A percentile compares a stretch with the other conserved stretches of the same genome.
phyloP scores from a whole-genome alignment of 306 rosid species.

The Quercus dentata region DNA sequence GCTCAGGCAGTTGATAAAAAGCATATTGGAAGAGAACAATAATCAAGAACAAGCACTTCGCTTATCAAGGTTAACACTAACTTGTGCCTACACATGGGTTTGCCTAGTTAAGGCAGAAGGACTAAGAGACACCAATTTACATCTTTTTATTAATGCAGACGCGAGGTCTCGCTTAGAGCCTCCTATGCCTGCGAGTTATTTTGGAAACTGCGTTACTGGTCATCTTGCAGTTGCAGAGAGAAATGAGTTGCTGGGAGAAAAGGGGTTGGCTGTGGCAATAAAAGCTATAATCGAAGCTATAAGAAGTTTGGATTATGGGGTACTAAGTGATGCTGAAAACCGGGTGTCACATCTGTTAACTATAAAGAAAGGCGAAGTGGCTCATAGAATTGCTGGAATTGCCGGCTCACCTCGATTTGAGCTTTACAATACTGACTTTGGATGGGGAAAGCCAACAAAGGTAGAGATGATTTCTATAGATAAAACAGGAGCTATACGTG shows the following conservation, averaged over 20 bases:
- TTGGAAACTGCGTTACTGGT: conserved; percentile 22
- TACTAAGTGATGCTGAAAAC: too few species aligned
- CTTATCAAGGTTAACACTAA: conserved; percentile 14
- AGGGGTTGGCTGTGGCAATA: conserved; percentile 23
- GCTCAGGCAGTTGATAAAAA: neutral
- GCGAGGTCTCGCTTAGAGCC: neutral
- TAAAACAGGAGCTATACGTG: conserved; percentile 18
- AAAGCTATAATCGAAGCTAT: conserved; percentile 13
- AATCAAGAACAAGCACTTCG: neutral
- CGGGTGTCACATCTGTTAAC: too few species aligned
- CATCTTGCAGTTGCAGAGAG: neutral
- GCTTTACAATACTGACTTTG: too few species aligned
- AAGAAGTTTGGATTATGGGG: conserved; percentile 10
- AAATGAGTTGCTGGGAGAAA: conserved; percentile 6
- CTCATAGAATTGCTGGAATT: too few species aligned
- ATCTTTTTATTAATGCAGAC: conserved; percentile 3
- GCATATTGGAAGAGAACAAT: neutral
- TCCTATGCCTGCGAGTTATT: neutral
- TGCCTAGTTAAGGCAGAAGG: conserved; percentile 26
- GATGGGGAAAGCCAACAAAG: too few species aligned
- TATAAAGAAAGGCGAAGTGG: too few species aligned
- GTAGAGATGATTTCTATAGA: conserved; percentile 10
- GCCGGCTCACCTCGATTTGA: too few species aligned
- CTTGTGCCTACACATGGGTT: conserved; percentile 23
- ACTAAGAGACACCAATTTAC: neutral